Evolutionary conservation across 2,329 filamentous ascomycete species (phyloP).

Genomic region (Cytospora piceae): DNA sequence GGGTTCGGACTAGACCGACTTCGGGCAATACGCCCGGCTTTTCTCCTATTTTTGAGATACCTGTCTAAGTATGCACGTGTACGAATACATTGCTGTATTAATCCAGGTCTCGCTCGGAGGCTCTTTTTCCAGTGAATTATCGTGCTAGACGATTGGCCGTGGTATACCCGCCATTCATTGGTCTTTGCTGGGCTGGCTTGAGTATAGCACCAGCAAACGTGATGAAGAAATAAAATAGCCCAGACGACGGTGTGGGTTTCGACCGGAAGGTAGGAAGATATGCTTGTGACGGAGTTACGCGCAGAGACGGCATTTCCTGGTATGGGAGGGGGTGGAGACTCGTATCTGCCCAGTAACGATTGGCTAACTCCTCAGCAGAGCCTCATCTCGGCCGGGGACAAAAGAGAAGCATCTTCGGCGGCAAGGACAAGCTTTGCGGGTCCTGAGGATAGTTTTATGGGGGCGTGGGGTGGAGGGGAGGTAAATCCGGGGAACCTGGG

Average conservation of each 20-base stretch:
- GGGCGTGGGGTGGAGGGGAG: neutral
- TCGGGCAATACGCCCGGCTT: neutral
- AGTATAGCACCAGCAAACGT: neutral
- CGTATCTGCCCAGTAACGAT: neutral
- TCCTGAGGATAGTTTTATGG: neutral
- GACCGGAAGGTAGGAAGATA: neutral
- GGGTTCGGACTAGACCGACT: neutral
- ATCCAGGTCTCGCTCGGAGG: neutral
- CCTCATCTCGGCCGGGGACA: neutral
- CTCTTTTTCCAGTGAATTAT: neutral
- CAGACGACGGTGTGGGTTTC: neutral
- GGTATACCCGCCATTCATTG: neutral
- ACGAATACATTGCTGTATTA: conserved; percentile 1
- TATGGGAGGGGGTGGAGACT: too few species aligned
- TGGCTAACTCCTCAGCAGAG: neutral
- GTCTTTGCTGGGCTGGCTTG: neutral
- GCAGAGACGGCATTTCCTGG: too few species aligned
- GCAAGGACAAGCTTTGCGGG: neutral
- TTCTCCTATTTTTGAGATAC: neutral
- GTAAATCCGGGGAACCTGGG: neutral
- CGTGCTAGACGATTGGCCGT: neutral
- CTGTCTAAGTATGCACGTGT: conserved; percentile 1
- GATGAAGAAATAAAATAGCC: neutral
- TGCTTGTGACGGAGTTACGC: neutral
- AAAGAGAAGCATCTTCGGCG: neutral